These are phyloP conservation scores for Apiotrichum porosum DNA, from an alignment of 1,284 basidiomycete genomes.

Conservation along the genomic window DNA sequence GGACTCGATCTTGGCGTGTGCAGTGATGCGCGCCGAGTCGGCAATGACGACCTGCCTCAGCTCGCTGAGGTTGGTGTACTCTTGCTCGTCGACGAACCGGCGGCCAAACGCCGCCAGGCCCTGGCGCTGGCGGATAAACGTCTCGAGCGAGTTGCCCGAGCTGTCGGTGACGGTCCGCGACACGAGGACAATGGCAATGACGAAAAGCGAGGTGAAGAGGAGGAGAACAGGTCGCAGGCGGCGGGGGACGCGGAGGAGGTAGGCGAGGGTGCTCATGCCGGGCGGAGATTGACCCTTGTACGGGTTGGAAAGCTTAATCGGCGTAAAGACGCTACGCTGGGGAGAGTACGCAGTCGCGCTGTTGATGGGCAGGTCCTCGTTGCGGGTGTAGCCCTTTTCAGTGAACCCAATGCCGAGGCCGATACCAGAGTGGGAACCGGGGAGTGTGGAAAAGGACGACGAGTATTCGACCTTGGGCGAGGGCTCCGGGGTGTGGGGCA, in stretches of 20 bases:
- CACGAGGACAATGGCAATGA: constrained; percentile 23
- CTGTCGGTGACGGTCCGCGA: constrained; percentile 14
- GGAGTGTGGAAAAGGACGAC: constrained; percentile 6
- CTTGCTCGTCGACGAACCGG: constrained; percentile 7
- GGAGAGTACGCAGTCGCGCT: neutral
- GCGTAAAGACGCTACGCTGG: neutral
- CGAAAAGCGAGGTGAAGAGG: constrained; percentile 26
- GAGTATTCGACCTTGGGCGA: constrained; percentile 14
- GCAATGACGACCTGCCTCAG: constrained; percentile 5
- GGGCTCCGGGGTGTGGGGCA: constrained; percentile 14
- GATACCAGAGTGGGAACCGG: neutral
- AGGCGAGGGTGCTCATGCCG: constrained; percentile 18
- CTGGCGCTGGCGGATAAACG: neutral
- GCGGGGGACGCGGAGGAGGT: constrained; percentile 34
- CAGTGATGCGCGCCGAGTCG: neutral
- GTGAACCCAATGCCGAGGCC: constrained; percentile 11
- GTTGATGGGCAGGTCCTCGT: neutral
- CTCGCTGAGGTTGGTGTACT: constrained; percentile 14
- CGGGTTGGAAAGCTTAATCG: constrained; percentile 19
- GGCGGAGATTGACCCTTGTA: constrained; percentile 13
- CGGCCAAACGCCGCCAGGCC: constrained; percentile 8
- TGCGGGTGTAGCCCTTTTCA: neutral
- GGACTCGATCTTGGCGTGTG: neutral
- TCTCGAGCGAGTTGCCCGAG: constrained; percentile 5
- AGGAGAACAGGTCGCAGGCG: constrained; percentile 31